Evolutionary conservation across 2,329 filamentous ascomycete species (phyloP).

Genomic region (Parastagonospora nodorum): DNA sequence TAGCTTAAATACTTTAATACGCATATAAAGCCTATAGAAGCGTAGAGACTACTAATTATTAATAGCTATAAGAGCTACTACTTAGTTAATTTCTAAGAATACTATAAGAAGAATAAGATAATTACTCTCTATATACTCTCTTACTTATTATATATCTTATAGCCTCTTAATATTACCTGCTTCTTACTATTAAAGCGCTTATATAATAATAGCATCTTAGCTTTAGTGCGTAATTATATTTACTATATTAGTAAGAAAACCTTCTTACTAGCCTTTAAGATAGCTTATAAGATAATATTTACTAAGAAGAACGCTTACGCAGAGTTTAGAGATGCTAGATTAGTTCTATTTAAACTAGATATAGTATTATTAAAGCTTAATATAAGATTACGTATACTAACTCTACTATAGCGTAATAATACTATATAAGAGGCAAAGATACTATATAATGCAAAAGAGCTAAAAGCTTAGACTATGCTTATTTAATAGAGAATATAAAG

Average conservation of each 20-base stretch:
- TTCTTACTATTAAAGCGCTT: conserved; percentile 6
- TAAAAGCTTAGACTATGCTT: conserved; percentile 10
- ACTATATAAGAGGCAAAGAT: conserved; percentile 10
- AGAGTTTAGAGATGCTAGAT: conserved; percentile 38
- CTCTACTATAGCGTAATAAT: conserved; percentile 4
- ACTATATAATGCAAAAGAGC: conserved; percentile 10
- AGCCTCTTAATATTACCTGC: neutral
- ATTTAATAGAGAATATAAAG: neutral
- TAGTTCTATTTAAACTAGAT: conserved; percentile 40
- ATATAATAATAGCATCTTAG: conserved; percentile 36
- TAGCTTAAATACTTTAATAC: conserved; percentile 28
- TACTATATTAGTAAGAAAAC: conserved; percentile 31
- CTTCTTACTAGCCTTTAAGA: conserved; percentile 26
- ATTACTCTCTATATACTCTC: conserved; percentile 1
- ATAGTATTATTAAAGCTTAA: conserved; percentile 41
- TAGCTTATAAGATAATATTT: conserved; percentile 19
- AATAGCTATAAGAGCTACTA: conserved; percentile 46
- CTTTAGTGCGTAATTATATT: conserved; percentile 31
- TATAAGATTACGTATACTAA: conserved; percentile 16
- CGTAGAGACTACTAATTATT: conserved; percentile 46
- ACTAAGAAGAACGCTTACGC: conserved; percentile 25
- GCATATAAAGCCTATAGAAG: conserved; percentile 21
- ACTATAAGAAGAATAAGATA: conserved; percentile 2
- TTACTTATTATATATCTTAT: neutral
- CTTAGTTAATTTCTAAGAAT: conserved; percentile 11